Evolutionary conservation across 1,284 basidiomycete genomes (phyloP), one percentile per base, ranked within the genome.

Genomic region (Sporisorium exsertum): DNA sequence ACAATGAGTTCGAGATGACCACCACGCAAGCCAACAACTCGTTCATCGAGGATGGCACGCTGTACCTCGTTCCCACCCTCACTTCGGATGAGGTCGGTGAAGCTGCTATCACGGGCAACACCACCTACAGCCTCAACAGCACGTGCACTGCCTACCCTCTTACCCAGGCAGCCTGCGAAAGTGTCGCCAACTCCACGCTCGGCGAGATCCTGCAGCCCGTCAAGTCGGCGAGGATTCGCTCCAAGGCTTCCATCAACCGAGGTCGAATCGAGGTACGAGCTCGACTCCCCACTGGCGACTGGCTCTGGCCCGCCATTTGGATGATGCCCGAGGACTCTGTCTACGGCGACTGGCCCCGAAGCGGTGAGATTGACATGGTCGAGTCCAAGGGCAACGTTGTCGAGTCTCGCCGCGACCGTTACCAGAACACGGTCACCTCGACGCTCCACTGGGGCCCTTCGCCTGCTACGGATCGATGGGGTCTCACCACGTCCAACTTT

Each of bases 1-100:
- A 94, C 77, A 90, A 92, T 42, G 91, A 94, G 82, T 95, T 95
- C 78, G 91, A 94, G 81, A 94, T 94, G 93, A 91, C 93, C 5
- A 94, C 94, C 2, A 87, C 86, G 15, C 91, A 90, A 3, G 78
- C 88, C 42, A 91, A 92, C 83, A 95, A 95, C 84, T 92, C 92
- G 13, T 94, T 91, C 86, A 59, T 94, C 66, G 87, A 90, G 62
- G 88, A 94, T 83, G 91, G 91, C 42, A 88, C 89, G 65, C 89
- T 95, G 45, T 94, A 94, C 87, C 89, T 95, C 81, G 89, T 92
- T 5, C 94, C 94, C 9, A 95, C 93, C 5, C 88, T 95, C 62
- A 94, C 94, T 0, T 90, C 91, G n/a, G 92, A 94, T 80, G 87
- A 87, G 69, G 89, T 94, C 82, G 91, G 92, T 50, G 84, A 85